Evolutionary conservation across 1,284 basidiomycete species (phyloP), one percentile per base, ranked within the genome.

Genomic region (Cryptococcus sp.): DNA sequence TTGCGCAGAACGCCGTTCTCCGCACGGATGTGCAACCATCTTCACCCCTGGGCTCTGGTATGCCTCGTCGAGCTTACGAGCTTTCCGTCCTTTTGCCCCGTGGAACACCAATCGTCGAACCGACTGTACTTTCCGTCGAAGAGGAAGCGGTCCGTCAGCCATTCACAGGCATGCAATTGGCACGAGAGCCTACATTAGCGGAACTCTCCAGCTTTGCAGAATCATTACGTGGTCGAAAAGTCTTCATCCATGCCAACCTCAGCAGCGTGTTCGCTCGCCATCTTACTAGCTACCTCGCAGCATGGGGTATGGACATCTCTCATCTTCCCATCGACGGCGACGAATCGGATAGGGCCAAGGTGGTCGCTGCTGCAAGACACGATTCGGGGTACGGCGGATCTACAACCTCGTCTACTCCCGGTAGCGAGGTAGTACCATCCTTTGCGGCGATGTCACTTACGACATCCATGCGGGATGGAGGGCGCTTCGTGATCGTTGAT

Each of bases 251-350:
- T 68, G 91, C 93, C 6, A 88, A 85, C 66, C 83, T 89, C 15
- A 85, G 85, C 58, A 90, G 89, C 45, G 85, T 87, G 0, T 97
- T 96, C 69, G 92, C 92, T 0, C 88, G 89, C 50, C 91, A 94
- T 74, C 81, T 97, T 25, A 92, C 91, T 38, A 89, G 87, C 65
- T 94, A 94, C 76, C 83, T 96, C 55, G 89, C 89, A n/a, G 85
- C 89, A 4, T 96, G 93, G 93, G 92, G 92, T 17, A 84, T 96
- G 83, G 91, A 95, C 68, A 87, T 96, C 46, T 87, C 85, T 52
- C 91, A 92, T 76, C 82, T 91, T 39, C 86, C 90, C 4, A 83
- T 76, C 26, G 78, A 79, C 41, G 67, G 69, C 6, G 73, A 74
- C 7, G 64, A 68, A 23, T 37, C 46, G 1, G 45, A 56, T n/a